Percentiles rank a stretch among this genome's conserved stretches.
These are phyloP conservation scores for Albifimbria verrucaria DNA, from an alignment of 2,329 filamentous ascomycete species.

Conservation along the genomic window DNA sequence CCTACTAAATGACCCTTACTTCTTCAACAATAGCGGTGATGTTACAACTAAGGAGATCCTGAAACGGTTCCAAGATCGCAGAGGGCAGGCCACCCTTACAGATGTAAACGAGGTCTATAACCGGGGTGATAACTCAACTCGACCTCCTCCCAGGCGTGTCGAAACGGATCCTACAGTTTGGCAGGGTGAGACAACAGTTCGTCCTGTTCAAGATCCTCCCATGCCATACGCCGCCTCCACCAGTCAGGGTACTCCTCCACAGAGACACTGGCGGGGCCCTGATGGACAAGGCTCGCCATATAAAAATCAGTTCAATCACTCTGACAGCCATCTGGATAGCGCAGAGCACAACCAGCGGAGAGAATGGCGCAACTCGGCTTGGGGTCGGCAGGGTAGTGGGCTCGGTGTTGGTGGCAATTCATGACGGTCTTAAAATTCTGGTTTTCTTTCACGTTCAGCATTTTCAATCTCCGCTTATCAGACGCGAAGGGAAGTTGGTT, in stretches of 20 bases:
- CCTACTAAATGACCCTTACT: constrained; percentile 75
- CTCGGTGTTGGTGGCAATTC: constrained; percentile 46
- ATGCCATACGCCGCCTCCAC: constrained; percentile 32
- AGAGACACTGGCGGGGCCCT: constrained; percentile 43
- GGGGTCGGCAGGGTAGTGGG: constrained; percentile 47
- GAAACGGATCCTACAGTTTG: constrained; percentile 84
- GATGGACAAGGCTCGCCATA: constrained; percentile 42
- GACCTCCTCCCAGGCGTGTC: constrained; percentile 55
- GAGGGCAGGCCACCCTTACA: constrained; percentile 55
- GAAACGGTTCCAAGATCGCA: constrained; percentile 83
- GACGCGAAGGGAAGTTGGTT: too few species aligned
- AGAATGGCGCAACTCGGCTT: constrained; percentile 58
- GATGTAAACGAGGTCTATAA: constrained; percentile 56
- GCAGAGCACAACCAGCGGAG: constrained; percentile 42
- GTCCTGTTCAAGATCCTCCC: constrained; percentile 67
- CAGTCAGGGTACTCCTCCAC: constrained; percentile 45
- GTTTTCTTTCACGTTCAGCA: constrained; percentile 9
- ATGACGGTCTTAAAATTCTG: constrained; percentile 21
- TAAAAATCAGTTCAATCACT: constrained; percentile 40
- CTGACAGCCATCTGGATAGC: constrained; percentile 37
- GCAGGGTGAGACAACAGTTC: constrained; percentile 80
- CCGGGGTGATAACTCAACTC: constrained; percentile 22
- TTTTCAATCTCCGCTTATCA: not conserved
- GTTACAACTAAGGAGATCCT: constrained; percentile 97
- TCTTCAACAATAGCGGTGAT: constrained; percentile 80